Conservation (phyloP, 495 filamentous ascomycete genomes). For the Hapsidospora chrysogenum region DNA sequence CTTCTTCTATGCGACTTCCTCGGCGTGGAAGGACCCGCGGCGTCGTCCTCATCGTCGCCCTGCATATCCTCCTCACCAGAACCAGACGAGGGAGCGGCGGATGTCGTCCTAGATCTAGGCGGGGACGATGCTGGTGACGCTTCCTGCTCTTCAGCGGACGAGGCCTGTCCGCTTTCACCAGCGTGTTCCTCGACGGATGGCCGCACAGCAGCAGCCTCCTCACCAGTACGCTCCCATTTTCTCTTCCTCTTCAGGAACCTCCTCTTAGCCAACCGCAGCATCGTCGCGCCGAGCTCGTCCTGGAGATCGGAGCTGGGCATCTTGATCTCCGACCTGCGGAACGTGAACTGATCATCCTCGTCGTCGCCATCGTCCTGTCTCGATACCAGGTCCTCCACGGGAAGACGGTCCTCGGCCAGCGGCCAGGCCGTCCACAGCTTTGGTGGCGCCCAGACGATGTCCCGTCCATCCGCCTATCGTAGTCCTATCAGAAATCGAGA, state of each 20-base stretch:
- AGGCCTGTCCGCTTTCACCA: too few species aligned
- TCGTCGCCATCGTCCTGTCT: slow-evolving; percentile 16
- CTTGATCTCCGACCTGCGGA: slow-evolving; percentile 20
- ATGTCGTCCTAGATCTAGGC: slow-evolving; percentile 1
- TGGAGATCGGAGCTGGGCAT: slow-evolving; percentile 43
- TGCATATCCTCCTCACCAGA: slow-evolving; percentile 6
- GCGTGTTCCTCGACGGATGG: background rate
- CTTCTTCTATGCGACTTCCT: too few species aligned
- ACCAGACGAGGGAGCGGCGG: too few species aligned
- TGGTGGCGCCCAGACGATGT: slow-evolving; percentile 24
- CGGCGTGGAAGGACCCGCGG: slow-evolving; percentile 8
- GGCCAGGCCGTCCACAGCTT: slow-evolving; percentile 71
- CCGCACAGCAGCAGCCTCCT: too few species aligned
- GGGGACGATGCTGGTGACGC: background rate
- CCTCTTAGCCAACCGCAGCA: slow-evolving; percentile 48
- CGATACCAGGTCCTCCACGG: slow-evolving; percentile 24
- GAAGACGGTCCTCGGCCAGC: slow-evolving; percentile 38
- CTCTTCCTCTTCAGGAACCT: slow-evolving; percentile 21
- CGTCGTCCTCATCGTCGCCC: slow-evolving; percentile 7
- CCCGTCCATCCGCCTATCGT: slow-evolving; percentile 4
- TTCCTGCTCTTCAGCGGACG: background rate
- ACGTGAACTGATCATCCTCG: slow-evolving; percentile 28
- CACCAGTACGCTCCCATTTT: too few species aligned
- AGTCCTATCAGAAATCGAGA: too few species aligned
- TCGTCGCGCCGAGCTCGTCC: slow-evolving; percentile 44